Base-by-base conservation (phyloP, 2,329 filamentous ascomycete genomes). In the Drechmeria coniospora region DNA sequence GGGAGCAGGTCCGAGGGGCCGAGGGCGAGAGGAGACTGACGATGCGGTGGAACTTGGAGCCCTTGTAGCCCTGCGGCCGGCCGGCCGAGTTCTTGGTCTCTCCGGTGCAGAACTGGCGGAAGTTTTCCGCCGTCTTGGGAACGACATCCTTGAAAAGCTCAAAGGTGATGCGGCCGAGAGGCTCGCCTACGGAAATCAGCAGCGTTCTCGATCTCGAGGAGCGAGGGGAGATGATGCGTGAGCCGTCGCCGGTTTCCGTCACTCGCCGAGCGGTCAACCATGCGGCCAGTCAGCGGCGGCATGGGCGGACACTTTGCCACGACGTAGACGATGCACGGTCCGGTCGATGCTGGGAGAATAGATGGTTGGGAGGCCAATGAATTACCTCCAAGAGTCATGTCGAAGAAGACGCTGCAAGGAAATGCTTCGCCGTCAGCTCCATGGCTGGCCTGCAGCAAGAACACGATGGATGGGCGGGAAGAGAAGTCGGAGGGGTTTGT, bases 71-170 rank as follows among this genome's bases (percentile, higher is more conserved):
- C 49, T 92, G 80, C 1, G 86, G 79, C 36, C 74, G 66, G 19
- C 83, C 82, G 8, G 73, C 67, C 27, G 68, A 54, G 47, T 80
- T 80, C 57, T 84, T 92, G 39, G 69, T 75, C 61, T 95, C 87
- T 43, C 90, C 90, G 0, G 87, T 95, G 59, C 86, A 94, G 59
- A 93, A 93, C 49, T 92, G 83, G 25, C 86, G 80, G 53, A 98
- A 95, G 61, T 95, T 95, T 55, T 95, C 90, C 17, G 84, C 82
- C 7, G 90, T 95, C 44, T 76, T 77, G 37, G 86, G 84, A 0
- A 83, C 79, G 14, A 79, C 64, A 54, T 92, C 69, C 35, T 76
- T 74, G 63, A 90, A 94, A 35, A 98, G 72, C 56, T 94, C 82
- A 52, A 93, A 84, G 39, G 80, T 86, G 46, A 93, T 74, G 32